Evolutionary conservation across 2,329 filamentous ascomycete genomes (phyloP).

Genomic region (Dothiorella sarmentorum): DNA sequence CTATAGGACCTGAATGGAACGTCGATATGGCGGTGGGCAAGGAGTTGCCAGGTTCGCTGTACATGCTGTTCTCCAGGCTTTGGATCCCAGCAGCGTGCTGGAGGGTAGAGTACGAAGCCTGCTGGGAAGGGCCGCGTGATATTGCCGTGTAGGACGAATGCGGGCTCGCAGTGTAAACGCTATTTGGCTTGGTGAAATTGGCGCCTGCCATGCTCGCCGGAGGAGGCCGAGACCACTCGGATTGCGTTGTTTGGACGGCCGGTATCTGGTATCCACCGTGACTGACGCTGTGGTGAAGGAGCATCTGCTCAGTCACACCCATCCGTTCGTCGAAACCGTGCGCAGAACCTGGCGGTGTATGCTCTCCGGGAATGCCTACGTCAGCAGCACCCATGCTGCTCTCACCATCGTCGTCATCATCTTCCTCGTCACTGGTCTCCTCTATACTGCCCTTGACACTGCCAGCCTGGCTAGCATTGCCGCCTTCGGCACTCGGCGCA

Average conservation of each 20-base stretch:
- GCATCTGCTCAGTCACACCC: constrained; percentile 5
- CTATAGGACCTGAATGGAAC: constrained; percentile 25
- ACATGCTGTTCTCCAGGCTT: constrained; percentile 7
- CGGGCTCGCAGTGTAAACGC: not conserved
- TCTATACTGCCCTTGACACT: constrained; percentile 18
- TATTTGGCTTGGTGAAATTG: not conserved
- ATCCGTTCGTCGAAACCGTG: constrained; percentile 3
- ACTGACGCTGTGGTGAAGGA: constrained; percentile 1
- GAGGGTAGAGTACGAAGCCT: not conserved
- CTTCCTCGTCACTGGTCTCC: constrained; percentile 17
- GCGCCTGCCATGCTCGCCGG: constrained; percentile 8
- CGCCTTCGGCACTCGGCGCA: constrained; percentile 4
- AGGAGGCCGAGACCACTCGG: not conserved
- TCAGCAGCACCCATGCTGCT: not conserved
- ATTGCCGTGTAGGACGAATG: not conserved
- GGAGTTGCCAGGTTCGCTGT: not conserved
- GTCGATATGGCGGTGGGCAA: constrained; percentile 20
- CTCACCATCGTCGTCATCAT: constrained; percentile 15
- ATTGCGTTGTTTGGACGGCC: not conserved
- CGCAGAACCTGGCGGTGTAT: constrained; percentile 10
- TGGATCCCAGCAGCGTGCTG: constrained; percentile 5
- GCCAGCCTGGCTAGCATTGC: constrained; percentile 1
- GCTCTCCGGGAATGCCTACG: not conserved
- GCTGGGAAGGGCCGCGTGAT: constrained; percentile 8
- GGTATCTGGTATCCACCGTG: not conserved